phyloP scores from a whole-genome alignment of 257 asterid species.

The Datura wrightii region DNA sequence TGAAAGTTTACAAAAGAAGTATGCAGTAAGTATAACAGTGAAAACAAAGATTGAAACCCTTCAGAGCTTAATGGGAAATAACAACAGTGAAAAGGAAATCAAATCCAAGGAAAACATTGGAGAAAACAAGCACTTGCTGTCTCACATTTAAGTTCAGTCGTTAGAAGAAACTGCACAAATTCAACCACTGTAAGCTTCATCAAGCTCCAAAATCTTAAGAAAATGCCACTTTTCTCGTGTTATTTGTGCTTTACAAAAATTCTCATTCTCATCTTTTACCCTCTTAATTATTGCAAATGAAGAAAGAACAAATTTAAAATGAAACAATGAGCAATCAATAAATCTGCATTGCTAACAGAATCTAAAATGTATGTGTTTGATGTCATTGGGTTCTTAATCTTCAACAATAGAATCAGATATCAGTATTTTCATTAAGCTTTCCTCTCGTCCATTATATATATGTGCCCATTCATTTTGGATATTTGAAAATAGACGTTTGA shows the following conservation, averaged over 20 bases:
- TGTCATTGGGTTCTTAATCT: constrained; percentile 1
- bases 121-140: constrained; percentile 26
- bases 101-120: constrained; percentile 1
- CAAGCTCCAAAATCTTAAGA: constrained; percentile 21
- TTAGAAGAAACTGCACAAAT: constrained; percentile 7
- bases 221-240: neutral
- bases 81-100: constrained; percentile 30
- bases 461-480: constrained; percentile 15
- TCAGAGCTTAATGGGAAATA: constrained; percentile 28
- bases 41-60: constrained; percentile 22
- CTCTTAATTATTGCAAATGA: constrained; percentile 2
- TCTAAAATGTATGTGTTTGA: neutral
- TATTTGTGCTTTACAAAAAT: neutral
- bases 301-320: neutral
- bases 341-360: constrained; percentile 4
- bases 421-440: constrained; percentile 1
- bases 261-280: constrained; percentile 9
- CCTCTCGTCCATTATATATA: neutral
- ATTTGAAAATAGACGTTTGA: neutral
- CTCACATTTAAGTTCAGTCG: neutral
- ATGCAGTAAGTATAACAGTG: constrained; percentile 25
- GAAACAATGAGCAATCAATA: neutral
- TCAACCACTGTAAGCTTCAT: neutral
- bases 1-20: constrained; percentile 33
- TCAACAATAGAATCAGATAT: constrained; percentile 5